Conservation (phyloP, 495 filamentous ascomycete species). For the Hypoxylon intermedium region DNA sequence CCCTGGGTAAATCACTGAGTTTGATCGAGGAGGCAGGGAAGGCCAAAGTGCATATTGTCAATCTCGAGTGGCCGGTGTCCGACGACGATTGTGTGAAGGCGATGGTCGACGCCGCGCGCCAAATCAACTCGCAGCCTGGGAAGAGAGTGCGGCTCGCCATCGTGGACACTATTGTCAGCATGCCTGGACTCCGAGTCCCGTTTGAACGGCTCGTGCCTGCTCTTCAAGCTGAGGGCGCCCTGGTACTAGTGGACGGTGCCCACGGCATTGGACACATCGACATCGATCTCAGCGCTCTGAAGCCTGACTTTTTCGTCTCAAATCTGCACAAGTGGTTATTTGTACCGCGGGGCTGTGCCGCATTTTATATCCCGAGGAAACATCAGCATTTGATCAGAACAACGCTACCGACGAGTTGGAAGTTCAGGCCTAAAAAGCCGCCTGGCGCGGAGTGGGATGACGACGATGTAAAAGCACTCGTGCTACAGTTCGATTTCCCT, state of each 20-base stretch:
- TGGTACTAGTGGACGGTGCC: slow-evolving; percentile 76
- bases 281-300: slow-evolving; percentile 67
- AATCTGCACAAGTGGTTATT: slow-evolving; percentile 95
- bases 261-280: slow-evolving; percentile 81
- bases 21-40: slow-evolving; percentile 64
- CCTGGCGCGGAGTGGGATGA: neutral
- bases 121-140: slow-evolving; percentile 49
- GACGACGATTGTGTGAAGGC: slow-evolving; percentile 64
- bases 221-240: slow-evolving; percentile 68
- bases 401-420: slow-evolving; percentile 75
- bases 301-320: slow-evolving; percentile 82
- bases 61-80: slow-evolving; percentile 60
- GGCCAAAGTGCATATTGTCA: slow-evolving; percentile 33
- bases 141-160: slow-evolving; percentile 65
- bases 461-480: slow-evolving; percentile 1
- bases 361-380: slow-evolving; percentile 76
- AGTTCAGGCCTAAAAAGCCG: slow-evolving; percentile 46
- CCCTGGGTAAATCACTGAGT: slow-evolving; percentile 66
- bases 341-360: slow-evolving; percentile 78
- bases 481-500: slow-evolving; percentile 34
- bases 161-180: slow-evolving; percentile 79
- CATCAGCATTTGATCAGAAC: slow-evolving; percentile 78
- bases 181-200: slow-evolving; percentile 79
- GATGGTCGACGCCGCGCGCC: slow-evolving; percentile 58
- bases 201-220: slow-evolving; percentile 70